phyloP scores from a whole-genome alignment of 306 rosid species.

The Trifolium pratense region DNA sequence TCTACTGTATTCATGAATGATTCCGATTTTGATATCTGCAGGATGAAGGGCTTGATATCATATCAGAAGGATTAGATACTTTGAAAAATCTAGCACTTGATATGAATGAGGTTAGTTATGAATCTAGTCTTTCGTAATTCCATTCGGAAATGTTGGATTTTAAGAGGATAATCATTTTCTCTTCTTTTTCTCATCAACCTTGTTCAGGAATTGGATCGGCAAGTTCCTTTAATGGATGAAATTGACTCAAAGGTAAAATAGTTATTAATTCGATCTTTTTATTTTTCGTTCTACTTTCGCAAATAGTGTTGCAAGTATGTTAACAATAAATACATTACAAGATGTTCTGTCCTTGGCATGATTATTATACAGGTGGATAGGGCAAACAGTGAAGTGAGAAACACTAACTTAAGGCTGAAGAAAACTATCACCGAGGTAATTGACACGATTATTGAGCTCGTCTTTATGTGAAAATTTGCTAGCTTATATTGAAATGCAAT shows the following conservation, averaged over 20 bases:
- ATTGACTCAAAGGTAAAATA: constrained; percentile 72
- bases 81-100: constrained; percentile 76
- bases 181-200: not conserved
- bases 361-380: constrained; percentile 67
- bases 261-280: not conserved
- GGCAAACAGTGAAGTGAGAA: constrained; percentile 65
- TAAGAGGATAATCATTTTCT: constrained; percentile 37
- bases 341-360: constrained; percentile 28
- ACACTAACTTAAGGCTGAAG: constrained; percentile 76
- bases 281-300: not conserved
- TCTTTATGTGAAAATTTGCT: constrained; percentile 3
- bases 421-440: constrained; percentile 74
- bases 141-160: constrained; percentile 9
- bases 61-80: constrained; percentile 88
- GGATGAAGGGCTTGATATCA: constrained; percentile 91
- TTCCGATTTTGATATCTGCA: constrained; percentile 40
- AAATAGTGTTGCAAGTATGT: constrained; percentile 1
- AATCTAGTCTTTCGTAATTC: constrained; percentile 25
- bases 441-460: constrained; percentile 18
- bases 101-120: constrained; percentile 81
- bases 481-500: constrained; percentile 30
- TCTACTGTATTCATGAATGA: constrained; percentile 29
- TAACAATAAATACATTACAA: constrained; percentile 17
- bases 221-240: constrained; percentile 89
- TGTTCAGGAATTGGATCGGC: constrained; percentile 85